Percentiles rank a stretch among this genome's conserved stretches.
These are phyloP conservation scores for Xylaria polymorpha DNA, from an alignment of 2,329 filamentous ascomycete genomes.

Conservation along the genomic window DNA sequence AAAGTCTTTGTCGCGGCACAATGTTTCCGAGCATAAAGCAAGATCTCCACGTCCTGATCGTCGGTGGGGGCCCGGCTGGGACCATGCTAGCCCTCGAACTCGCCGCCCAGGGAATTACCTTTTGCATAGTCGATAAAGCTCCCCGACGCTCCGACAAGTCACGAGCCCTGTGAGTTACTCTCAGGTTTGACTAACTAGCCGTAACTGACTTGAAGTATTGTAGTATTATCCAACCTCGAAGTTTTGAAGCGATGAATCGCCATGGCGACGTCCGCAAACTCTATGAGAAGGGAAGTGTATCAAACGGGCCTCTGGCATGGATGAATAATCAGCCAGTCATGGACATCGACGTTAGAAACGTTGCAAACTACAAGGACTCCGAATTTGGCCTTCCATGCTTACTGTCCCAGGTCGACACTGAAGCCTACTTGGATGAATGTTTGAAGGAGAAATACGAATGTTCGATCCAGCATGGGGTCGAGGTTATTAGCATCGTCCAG, in stretches of 20 bases:
- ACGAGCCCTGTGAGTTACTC: conserved; percentile 50
- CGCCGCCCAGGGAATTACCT: conserved; percentile 35
- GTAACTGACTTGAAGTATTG: background rate
- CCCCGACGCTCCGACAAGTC: conserved; percentile 51
- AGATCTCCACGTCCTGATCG: conserved; percentile 37
- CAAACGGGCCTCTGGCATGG: conserved; percentile 18
- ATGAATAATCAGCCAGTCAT: conserved; percentile 67
- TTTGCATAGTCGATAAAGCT: conserved; percentile 41
- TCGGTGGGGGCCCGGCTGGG: conserved; percentile 42
- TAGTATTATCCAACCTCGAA: conserved; percentile 59
- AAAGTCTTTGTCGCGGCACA: background rate
- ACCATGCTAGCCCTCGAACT: conserved; percentile 42
- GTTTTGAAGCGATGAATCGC: conserved; percentile 61
- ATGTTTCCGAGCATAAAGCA: conserved; percentile 6
- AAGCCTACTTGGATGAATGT: conserved; percentile 36
- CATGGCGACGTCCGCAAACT: conserved; percentile 57
- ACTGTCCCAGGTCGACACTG: conserved; percentile 76
- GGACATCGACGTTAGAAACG: conserved; percentile 8
- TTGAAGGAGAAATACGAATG: conserved; percentile 44
- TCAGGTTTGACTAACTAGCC: background rate
- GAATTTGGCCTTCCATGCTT: conserved; percentile 21
- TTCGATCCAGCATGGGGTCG: conserved; percentile 41
- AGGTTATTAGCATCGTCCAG: conserved; percentile 36
- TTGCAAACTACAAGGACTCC: conserved; percentile 27
- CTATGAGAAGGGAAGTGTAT: conserved; percentile 48